A percentile compares a stretch with the other conserved stretches of the same genome.
phyloP scores from a whole-genome alignment of 1,284 basidiomycete species.

The Cutaneotrichosporon cavernicola region DNA sequence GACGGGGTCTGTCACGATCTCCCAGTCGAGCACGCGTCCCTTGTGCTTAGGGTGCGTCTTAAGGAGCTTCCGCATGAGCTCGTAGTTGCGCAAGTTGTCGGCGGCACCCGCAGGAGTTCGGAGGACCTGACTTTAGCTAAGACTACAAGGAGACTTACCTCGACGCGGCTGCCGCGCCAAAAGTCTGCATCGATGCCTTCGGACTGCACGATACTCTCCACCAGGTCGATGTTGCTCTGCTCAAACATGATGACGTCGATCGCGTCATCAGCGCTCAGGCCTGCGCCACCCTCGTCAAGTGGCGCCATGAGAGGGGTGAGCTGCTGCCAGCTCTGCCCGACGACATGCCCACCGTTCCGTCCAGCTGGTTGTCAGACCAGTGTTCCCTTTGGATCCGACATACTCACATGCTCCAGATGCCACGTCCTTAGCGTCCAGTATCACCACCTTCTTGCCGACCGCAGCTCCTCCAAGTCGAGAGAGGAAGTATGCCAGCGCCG shows the following conservation, averaged over 20 bases:
- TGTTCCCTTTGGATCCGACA: no score
- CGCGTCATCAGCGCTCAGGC: conserved; percentile 47
- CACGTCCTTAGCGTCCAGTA: conserved; percentile 46
- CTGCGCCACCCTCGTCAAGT: conserved; percentile 36
- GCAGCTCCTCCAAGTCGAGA: conserved; percentile 28
- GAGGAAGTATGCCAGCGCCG: conserved; percentile 38
- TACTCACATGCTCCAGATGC: conserved; percentile 43
- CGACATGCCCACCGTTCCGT: conserved; percentile 48
- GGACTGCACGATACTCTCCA: conserved; percentile 59
- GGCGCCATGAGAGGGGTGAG: conserved; percentile 28
- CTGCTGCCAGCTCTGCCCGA: conserved; percentile 33
- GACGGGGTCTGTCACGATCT: background rate
- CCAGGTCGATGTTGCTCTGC: conserved; percentile 68
- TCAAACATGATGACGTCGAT: conserved; percentile 59
- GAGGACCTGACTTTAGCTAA: conserved; percentile 14
- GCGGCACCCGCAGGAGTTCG: background rate
- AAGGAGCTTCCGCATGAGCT: conserved; percentile 5
- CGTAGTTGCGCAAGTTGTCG: conserved; percentile 8
- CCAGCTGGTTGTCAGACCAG: conserved; percentile 22
- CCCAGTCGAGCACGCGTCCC: conserved; percentile 7
- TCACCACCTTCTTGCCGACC: conserved; percentile 33
- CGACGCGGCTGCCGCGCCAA: conserved; percentile 34
- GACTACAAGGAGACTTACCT: conserved; percentile 4
- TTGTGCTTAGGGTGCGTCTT: background rate
- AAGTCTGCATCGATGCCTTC: conserved; percentile 36